These are phyloP conservation scores for Macrolepiota dolichaula DNA, from an alignment of 768 basidiomycete species.

Conservation along the genomic window DNA sequence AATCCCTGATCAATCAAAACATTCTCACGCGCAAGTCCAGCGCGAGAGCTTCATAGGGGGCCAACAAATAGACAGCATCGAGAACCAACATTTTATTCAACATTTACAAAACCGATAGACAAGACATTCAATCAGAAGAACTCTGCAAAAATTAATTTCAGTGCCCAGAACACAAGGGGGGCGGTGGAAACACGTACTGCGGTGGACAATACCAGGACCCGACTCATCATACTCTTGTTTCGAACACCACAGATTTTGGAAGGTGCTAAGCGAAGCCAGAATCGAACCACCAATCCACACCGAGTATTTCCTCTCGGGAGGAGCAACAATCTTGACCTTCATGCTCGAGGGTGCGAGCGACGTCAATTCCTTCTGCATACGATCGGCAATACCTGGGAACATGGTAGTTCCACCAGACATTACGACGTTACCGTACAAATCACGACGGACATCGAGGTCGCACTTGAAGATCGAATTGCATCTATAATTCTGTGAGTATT, in stretches of 20 bases:
- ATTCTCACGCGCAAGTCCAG: no score
- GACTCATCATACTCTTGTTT: constrained; percentile 92
- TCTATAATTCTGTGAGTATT: constrained; percentile 26
- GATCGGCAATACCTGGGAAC: constrained; percentile 95
- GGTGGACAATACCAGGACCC: constrained; percentile 76
- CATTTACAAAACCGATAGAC: neutral
- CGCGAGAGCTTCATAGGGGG: neutral
- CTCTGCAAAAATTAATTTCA: constrained; percentile 18
- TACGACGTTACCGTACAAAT: constrained; percentile 78
- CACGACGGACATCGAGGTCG: constrained; percentile 83
- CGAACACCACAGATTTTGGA: constrained; percentile 96
- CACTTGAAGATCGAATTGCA: constrained; percentile 85
- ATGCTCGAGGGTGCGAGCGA: constrained; percentile 82
- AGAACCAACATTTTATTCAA: no score
- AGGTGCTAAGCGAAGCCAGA: constrained; percentile 85
- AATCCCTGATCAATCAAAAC: no score
- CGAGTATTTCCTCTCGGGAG: constrained; percentile 92
- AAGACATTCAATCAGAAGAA: constrained; percentile 24
- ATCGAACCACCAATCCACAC: constrained; percentile 94
- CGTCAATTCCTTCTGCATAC: constrained; percentile 93
- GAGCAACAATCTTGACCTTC: constrained; percentile 95
- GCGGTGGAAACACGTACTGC: constrained; percentile 47
- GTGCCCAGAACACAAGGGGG: neutral
- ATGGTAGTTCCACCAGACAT: constrained; percentile 90
- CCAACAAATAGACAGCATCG: neutral